Conservation (phyloP, 495 filamentous ascomycete species). For the Acidiella bohemica region DNA sequence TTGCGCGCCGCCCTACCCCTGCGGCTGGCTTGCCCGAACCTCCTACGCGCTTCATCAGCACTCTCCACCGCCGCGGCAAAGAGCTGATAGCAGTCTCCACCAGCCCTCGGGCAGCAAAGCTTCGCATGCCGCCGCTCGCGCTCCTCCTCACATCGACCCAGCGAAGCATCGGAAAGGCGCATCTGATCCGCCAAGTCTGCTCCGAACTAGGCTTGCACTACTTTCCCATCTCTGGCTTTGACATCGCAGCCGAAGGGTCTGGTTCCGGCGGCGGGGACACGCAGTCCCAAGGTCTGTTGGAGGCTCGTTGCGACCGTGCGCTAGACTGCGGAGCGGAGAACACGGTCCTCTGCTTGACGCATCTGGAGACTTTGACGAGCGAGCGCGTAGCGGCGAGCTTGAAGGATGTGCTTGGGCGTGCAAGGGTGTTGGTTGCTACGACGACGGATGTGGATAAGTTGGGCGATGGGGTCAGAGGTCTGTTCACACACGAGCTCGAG, state of each 20-base stretch:
- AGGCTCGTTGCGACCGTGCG: conserved; percentile 74
- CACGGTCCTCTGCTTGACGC: conserved; percentile 70
- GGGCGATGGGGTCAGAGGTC: conserved; percentile 70
- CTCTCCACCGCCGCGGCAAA: conserved; percentile 60
- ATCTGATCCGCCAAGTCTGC: conserved; percentile 59
- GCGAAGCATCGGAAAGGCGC: conserved; percentile 78
- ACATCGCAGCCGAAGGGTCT: conserved; percentile 83
- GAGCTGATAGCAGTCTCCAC: conserved; percentile 82
- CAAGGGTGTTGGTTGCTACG: conserved; percentile 75
- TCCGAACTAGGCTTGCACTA: conserved; percentile 80
- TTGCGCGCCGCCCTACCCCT: neutral
- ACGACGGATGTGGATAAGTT: conserved; percentile 91
- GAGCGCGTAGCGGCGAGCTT: conserved; percentile 76
- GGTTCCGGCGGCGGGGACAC: conserved; percentile 76
- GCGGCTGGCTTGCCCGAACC: conserved; percentile 14
- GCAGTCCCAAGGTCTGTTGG: conserved; percentile 80
- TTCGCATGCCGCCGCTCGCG: conserved; percentile 75
- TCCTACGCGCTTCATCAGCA: conserved; percentile 42
- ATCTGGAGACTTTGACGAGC: conserved; percentile 80
- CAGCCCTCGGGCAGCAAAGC: conserved; percentile 69
- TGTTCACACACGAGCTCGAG: conserved; percentile 94
- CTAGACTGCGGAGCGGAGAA: conserved; percentile 72
- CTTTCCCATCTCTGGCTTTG: conserved; percentile 82
- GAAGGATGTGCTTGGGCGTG: conserved; percentile 58
- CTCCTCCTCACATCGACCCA: conserved; percentile 83